phyloP scores from a whole-genome alignment of 495 filamentous ascomycete genomes.

The Wilcoxina mikolae region DNA sequence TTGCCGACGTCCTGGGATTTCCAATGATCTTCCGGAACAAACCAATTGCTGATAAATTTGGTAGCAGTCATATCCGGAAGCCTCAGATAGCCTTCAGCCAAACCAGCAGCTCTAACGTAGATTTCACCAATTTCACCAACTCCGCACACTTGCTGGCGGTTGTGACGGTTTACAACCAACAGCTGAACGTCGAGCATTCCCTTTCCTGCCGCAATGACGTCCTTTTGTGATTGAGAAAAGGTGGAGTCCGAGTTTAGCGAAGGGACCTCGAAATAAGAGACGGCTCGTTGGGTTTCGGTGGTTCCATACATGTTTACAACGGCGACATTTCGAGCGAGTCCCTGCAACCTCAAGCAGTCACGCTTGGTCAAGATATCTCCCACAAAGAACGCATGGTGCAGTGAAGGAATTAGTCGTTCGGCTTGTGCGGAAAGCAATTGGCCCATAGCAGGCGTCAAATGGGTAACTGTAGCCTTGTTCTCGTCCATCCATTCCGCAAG shows the following conservation, averaged over 20 bases:
- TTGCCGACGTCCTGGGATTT: slow-evolving; percentile 44
- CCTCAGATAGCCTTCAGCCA: slow-evolving; percentile 77
- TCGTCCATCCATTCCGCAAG: slow-evolving; percentile 85
- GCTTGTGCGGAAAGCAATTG: slow-evolving; percentile 86
- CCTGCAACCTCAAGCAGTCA: slow-evolving; percentile 66
- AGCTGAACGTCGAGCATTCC: slow-evolving; percentile 93
- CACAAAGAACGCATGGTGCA: slow-evolving; percentile 82
- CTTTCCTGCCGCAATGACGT: slow-evolving; percentile 71
- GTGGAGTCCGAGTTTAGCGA: slow-evolving; percentile 49
- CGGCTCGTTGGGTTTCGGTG: slow-evolving; percentile 76
- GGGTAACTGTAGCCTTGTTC: slow-evolving; percentile 65
- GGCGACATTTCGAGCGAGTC: slow-evolving; percentile 60
- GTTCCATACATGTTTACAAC: slow-evolving; percentile 91
- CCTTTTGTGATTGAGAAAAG: slow-evolving; percentile 54
- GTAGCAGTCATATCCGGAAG: slow-evolving; percentile 51
- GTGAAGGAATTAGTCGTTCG: slow-evolving; percentile 54
- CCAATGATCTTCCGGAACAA: slow-evolving; percentile 64
- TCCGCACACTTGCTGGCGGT: slow-evolving; percentile 54
- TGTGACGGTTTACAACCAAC: slow-evolving; percentile 70
- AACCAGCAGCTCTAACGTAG: slow-evolving; percentile 71
- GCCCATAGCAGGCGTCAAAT: slow-evolving; percentile 91
- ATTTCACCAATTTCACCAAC: slow-evolving; percentile 80
- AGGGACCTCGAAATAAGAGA: slow-evolving; percentile 76
- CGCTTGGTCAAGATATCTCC: slow-evolving; percentile 80
- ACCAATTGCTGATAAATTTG: slow-evolving; percentile 87